Base-by-base conservation (phyloP, 768 basidiomycete species). In the Mycena rosella region DNA sequence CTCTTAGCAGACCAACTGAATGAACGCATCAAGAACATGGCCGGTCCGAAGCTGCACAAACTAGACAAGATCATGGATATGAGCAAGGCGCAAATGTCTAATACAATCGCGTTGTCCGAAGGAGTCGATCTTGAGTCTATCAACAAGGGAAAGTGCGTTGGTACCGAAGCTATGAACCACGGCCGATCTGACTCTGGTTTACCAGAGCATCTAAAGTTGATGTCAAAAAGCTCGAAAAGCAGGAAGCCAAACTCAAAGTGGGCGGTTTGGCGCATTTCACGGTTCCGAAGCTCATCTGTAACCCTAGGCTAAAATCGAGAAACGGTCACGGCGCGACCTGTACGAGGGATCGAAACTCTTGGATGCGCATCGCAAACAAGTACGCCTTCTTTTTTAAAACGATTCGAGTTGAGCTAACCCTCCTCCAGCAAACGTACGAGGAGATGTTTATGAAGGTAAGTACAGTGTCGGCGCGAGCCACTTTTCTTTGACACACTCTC, bases 301-400 rank as follows among this genome's bases (percentile, higher is more conserved):
- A 70, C 2, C 22, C 62, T 22, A 94, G 93, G 96, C 96, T 30
- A 99, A 99, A 80, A 96, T 98, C 71, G 96, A 98, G 81, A 99
- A 99, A 80, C 88, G 98, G n/a, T 84, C 95, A 3, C 87, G 91
- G 61, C 83, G 93, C 72, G 94, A 95, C 81, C 85, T 98, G 40
- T 99, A 98, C 77, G 97, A 99, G 76, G 97, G 98, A 10, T 96
- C 95, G 10, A 99, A 98, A 79, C 83, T 99, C 34, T 85, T 99
- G 60, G 96, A 98, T 75, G 91, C 95, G 71, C 91, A 94, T 79
- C 89, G 91, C 78, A 96, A 96, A 82, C 95, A 96, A 85, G 93
- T 91, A 69, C 60, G 82, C 72, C 29, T 45, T 44, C 18, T 44
- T 22, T 44, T 22, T 5, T 15, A 44, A 30, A 27, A 18, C 29